Percentiles rank a stretch among this genome's conserved stretches.
Conservation (phyloP, 176 grass and related monocot genomes). For the Aegilops tauschii region DNA sequence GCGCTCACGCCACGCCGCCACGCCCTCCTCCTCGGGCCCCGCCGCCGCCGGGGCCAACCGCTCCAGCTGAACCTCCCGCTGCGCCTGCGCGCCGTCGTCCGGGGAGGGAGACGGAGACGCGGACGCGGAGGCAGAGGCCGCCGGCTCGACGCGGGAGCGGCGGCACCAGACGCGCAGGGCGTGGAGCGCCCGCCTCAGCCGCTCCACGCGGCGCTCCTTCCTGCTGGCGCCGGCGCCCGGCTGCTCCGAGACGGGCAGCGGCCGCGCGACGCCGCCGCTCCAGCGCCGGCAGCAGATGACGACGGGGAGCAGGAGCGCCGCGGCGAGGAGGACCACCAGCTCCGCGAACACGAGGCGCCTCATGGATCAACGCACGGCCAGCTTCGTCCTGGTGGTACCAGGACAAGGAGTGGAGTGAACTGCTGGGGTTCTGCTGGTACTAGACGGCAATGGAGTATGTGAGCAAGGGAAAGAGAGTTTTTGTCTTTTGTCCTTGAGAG, state of each 20-base stretch:
- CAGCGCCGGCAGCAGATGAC: neutral
- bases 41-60: neutral
- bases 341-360: neutral
- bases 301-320: neutral
- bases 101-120: neutral
- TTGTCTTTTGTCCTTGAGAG: neutral
- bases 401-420: neutral
- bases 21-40: neutral
- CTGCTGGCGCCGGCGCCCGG: neutral
- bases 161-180: neutral
- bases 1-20: neutral
- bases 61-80: neutral
- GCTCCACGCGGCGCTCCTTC: neutral
- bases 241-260: neutral
- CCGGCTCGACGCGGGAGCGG: slow-evolving; percentile 34
- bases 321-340: slow-evolving; percentile 23
- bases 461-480: neutral
- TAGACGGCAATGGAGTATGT: neutral
- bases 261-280: neutral
- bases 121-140: neutral
- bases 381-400: neutral
- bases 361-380: neutral
- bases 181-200: neutral
- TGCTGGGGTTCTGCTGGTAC: too few relatives aligned
- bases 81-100: neutral